A percentile compares a stretch with the other conserved stretches of the same genome.
These are phyloP conservation scores for Aureobasidium sp. DNA, from an alignment of 2,329 filamentous ascomycete species.

Conservation along the genomic window DNA sequence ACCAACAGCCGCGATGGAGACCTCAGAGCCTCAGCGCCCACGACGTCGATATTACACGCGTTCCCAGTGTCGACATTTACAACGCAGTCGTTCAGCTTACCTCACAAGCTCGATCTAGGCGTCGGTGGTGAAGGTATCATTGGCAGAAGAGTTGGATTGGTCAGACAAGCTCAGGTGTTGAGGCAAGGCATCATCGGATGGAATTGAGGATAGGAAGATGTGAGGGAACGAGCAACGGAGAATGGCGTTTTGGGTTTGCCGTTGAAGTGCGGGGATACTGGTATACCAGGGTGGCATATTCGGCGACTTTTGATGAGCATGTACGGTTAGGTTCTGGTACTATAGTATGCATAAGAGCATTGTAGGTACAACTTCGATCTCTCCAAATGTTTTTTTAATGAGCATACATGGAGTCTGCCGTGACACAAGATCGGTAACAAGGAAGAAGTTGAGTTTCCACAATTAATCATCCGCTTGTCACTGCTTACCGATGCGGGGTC, in stretches of 20 bases:
- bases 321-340: background rate
- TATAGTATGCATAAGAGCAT: background rate
- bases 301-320: background rate
- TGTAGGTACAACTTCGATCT: background rate
- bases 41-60: constrained; percentile 1
- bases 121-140: constrained; percentile 25
- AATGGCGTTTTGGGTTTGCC: background rate
- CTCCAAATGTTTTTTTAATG: too few relatives aligned
- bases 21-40: constrained; percentile 11
- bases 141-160: constrained; percentile 23
- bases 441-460: background rate
- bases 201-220: constrained; percentile 20
- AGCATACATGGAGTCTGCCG: background rate
- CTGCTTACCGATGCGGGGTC: constrained; percentile 1
- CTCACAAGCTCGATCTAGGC: constrained; percentile 22
- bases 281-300: background rate
- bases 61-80: background rate
- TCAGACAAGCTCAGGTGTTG: constrained; percentile 15
- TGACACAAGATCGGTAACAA: background rate
- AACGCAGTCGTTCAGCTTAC: constrained; percentile 18
- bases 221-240: background rate
- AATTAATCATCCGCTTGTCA: background rate
- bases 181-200: constrained; percentile 25
- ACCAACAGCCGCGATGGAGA: constrained; percentile 23
- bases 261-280: background rate